These are phyloP conservation scores for Globisporangium abappressorium DNA, from an alignment of 352 stramenopile genomes.

Conservation along the genomic window DNA sequence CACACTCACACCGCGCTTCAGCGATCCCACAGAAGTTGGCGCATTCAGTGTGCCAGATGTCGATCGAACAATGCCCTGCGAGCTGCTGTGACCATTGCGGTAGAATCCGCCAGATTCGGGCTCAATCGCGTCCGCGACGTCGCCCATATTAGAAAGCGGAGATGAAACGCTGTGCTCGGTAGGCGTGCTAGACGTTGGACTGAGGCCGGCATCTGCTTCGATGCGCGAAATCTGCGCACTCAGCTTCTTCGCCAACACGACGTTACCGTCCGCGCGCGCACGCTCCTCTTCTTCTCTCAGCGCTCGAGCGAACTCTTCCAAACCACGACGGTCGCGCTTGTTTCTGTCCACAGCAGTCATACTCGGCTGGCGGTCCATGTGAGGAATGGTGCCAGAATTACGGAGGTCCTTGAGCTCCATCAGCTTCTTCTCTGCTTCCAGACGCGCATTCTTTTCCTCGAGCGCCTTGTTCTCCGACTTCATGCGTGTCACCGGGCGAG, in stretches of 20 bases:
- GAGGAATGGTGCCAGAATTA: slow-evolving; percentile 56
- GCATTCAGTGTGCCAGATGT: slow-evolving; percentile 6
- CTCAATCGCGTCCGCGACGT: slow-evolving; percentile 21
- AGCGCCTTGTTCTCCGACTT: slow-evolving; percentile 51
- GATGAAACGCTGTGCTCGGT: slow-evolving; percentile 11
- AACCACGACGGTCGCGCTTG: slow-evolving; percentile 62
- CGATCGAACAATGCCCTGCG: slow-evolving; percentile 16
- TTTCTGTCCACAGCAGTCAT: slow-evolving; percentile 61
- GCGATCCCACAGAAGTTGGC: slow-evolving; percentile 16
- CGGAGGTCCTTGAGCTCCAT: slow-evolving; percentile 79
- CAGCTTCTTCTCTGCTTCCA: slow-evolving; percentile 80
- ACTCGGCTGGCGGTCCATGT: slow-evolving; percentile 44
- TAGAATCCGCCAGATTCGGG: slow-evolving; percentile 24
- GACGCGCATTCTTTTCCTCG: slow-evolving; percentile 72
- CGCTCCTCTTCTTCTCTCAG: slow-evolving; percentile 78
- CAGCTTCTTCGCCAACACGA: slow-evolving; percentile 73
- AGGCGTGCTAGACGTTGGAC: slow-evolving; percentile 3
- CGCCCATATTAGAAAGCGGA: slow-evolving; percentile 43
- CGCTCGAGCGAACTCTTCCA: slow-evolving; percentile 80
- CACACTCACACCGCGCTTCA: slow-evolving; percentile 42
- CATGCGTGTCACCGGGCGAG: slow-evolving; percentile 31
- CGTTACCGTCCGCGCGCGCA: slow-evolving; percentile 71
- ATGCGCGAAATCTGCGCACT: slow-evolving; percentile 73
- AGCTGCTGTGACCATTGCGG: slow-evolving; percentile 31
- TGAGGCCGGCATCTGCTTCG: slow-evolving; percentile 45